Base-by-base conservation (phyloP, 805 yeast species). In the Cyberlindnera maclurae region DNA sequence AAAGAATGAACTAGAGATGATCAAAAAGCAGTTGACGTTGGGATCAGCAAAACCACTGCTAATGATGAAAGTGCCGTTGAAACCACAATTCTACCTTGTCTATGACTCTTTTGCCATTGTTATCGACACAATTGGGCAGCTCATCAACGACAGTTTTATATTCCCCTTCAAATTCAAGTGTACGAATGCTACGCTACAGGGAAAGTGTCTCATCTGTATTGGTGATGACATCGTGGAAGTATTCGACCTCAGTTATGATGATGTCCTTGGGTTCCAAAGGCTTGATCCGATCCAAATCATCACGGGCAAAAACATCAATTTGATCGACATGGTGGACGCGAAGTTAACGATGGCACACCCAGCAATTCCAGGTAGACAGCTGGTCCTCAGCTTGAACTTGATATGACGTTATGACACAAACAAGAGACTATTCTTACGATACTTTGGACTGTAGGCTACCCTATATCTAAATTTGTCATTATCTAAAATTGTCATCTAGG, bases 71-170 rank as follows among this genome's bases (percentile, higher is more conserved):
- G 63, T 82, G n/a, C 58, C 66, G 8, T 73, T 75, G 34, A 65
- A 72, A 37, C 60, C 65, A 12, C 74, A 74, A 37, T 73, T 79
- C 38, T 58, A 83, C 12, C 56, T 83, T 33, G 81, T 83, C 28
- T 86, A 83, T 62, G 82, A 73, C 40, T 78, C 77, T 38, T 78
- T 81, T 49, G 87, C 85, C 4, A 63, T 85, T 3, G 78, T 78
- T 41, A 70, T 79, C 41, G 77, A 81, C 53, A 70, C 72, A 34
- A 64, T 68, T 30, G 84, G 84, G 3, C 68, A 69, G 44, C 62
- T 78, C 29, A 68, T 74, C 8, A 51, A 60, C 29, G 62, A 59
- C 31, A 49, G 52, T 9, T 67, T 63, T 44, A 60, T 67, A 5
- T 47, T 68, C 34, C 68, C 68, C 6, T 55, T 69, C 41, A 68